Conservation (phyloP, 352 stramenopile genomes). For the Pythium volutum region DNA sequence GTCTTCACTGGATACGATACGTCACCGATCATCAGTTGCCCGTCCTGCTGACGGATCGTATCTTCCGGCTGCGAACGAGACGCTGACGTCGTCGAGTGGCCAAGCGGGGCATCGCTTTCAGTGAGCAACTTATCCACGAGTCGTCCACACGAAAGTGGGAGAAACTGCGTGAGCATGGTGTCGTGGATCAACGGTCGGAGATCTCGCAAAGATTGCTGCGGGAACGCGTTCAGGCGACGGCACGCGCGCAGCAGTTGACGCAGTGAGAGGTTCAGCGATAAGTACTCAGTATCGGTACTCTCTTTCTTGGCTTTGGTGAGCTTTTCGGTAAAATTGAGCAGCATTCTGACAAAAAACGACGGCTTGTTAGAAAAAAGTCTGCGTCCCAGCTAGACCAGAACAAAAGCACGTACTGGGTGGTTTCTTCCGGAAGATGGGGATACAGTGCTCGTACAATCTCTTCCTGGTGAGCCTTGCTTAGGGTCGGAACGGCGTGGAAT, state of each 20-base stretch:
- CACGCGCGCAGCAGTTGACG: conserved; percentile 66
- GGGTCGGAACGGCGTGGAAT: conserved; percentile 53
- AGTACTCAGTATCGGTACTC: conserved; percentile 42
- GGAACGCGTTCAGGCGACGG: conserved; percentile 67
- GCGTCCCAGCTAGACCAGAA: neutral
- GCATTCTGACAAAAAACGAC: conserved; percentile 27
- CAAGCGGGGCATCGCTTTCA: conserved; percentile 36
- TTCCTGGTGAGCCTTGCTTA: conserved; percentile 41
- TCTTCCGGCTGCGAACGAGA: conserved; percentile 16
- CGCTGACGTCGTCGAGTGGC: neutral
- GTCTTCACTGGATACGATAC: conserved; percentile 55
- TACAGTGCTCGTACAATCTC: conserved; percentile 52
- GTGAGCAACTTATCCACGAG: conserved; percentile 55
- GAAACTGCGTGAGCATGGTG: conserved; percentile 72
- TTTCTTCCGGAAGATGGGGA: conserved; percentile 46
- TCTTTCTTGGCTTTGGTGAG: conserved; percentile 38
- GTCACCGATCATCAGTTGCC: conserved; percentile 55
- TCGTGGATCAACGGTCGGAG: conserved; percentile 68
- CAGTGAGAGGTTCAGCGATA: conserved; percentile 55
- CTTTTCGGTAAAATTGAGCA: conserved; percentile 59
- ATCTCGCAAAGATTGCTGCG: conserved; percentile 55
- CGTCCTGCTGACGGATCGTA: conserved; percentile 40
- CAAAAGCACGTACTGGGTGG: conserved; percentile 40
- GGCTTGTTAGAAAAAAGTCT: neutral
- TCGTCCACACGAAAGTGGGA: conserved; percentile 47